Conservation (phyloP, 2,329 filamentous ascomycete genomes). For the Pseudogymnoascus sp. region DNA sequence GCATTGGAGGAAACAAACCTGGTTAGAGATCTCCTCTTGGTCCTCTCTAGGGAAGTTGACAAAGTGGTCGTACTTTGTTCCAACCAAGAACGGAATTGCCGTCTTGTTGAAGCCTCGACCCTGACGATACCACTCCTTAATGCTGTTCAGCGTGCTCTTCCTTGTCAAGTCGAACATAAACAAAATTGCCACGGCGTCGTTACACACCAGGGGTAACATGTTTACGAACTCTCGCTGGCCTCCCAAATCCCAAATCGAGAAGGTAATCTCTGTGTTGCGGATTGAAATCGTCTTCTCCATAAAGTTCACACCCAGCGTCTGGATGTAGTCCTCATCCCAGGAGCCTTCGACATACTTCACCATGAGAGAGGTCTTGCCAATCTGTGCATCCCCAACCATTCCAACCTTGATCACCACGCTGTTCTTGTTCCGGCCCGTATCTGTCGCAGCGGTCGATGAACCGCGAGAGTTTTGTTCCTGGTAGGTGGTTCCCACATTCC, state of each 20-base stretch:
- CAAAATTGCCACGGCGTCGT: slow-evolving; percentile 94
- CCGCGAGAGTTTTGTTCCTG: slow-evolving; percentile 28
- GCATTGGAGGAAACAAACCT: slow-evolving; percentile 46
- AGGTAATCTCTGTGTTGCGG: slow-evolving; percentile 98
- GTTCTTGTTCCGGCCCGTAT: slow-evolving; percentile 38
- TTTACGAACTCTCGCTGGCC: slow-evolving; percentile 99
- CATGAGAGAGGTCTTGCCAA: slow-evolving; percentile 98
- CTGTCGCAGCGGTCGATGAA: slow-evolving; percentile 16
- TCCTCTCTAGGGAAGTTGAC: slow-evolving; percentile 97
- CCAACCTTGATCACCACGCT: slow-evolving; percentile 97
- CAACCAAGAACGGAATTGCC: slow-evolving; percentile 94
- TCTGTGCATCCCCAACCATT: slow-evolving; percentile 98
- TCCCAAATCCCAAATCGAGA: slow-evolving; percentile 97
- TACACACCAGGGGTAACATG: slow-evolving; percentile 98
- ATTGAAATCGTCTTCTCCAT: slow-evolving; percentile 99
- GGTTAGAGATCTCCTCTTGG: slow-evolving; percentile 96
- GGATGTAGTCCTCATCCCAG: slow-evolving; percentile 99
- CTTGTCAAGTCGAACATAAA: slow-evolving; percentile 99
- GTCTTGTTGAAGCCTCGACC: slow-evolving; percentile 99
- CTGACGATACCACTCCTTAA: slow-evolving; percentile 99
- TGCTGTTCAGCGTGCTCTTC: slow-evolving; percentile 97
- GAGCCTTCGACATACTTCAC: slow-evolving; percentile 99
- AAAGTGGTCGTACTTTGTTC: slow-evolving; percentile 98
- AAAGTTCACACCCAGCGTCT: slow-evolving; percentile 97
- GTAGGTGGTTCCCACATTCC: slow-evolving; percentile 24